Conservation (phyloP, 2,329 filamentous ascomycete genomes). For the Ampelomyces quisqualis region DNA sequence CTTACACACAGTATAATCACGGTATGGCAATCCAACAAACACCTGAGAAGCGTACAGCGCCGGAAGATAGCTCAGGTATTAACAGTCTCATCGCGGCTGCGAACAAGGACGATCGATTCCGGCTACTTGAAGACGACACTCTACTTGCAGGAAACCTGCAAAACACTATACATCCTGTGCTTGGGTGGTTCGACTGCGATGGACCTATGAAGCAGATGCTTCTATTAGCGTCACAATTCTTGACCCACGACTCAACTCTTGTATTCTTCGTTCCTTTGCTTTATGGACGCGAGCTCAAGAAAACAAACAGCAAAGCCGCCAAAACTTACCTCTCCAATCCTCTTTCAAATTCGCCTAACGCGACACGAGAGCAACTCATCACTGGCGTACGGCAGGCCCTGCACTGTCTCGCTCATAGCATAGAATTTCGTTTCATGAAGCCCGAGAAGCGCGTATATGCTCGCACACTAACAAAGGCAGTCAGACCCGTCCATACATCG, state of each 20-base stretch:
- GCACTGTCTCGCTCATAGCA: conserved; percentile 27
- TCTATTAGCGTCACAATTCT: conserved; percentile 37
- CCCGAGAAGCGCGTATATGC: conserved; percentile 23
- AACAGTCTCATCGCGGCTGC: conserved; percentile 23
- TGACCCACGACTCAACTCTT: conserved; percentile 30
- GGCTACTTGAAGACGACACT: conserved; percentile 29
- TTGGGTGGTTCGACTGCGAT: conserved; percentile 20
- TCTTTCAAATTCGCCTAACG: conserved; percentile 10
- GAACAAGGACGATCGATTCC: conserved; percentile 35
- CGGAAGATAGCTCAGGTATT: conserved; percentile 8
- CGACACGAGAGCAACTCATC: conserved; percentile 14
- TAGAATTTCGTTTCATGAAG: conserved; percentile 21
- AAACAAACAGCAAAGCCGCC: not conserved
- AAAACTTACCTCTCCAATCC: conserved; percentile 29
- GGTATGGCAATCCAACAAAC: conserved; percentile 7
- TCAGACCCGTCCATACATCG: conserved; percentile 6
- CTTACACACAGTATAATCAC: not conserved
- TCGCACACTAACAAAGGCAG: conserved; percentile 16
- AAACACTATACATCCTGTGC: conserved; percentile 35
- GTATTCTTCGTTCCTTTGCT: conserved; percentile 36
- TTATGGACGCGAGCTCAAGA: conserved; percentile 22
- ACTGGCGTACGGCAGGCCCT: conserved; percentile 25
- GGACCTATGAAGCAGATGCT: conserved; percentile 25
- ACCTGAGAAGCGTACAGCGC: conserved; percentile 5
- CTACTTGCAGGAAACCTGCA: conserved; percentile 26